These are phyloP conservation scores for Plasmodium chabaudi DNA, from an alignment of 169 alveolate species.

Conservation along the genomic window DNA sequence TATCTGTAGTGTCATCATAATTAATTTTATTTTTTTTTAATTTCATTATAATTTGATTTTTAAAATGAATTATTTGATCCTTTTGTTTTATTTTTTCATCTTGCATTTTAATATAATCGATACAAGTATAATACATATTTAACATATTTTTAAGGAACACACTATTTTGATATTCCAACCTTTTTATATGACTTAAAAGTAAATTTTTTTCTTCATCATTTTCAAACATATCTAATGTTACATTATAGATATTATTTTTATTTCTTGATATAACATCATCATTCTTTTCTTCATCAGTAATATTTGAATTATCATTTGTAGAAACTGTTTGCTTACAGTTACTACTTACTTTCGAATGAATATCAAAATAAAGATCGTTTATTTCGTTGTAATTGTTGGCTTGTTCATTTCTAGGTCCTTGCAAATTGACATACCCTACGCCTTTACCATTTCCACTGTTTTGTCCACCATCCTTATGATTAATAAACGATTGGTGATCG, in stretches of 20 bases:
- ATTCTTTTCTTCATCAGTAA: neutral
- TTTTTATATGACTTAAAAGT: conserved; percentile 61
- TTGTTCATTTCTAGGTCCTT: neutral
- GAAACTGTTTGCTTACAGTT: neutral
- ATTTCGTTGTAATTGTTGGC: conserved; percentile 16
- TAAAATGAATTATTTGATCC: conserved; percentile 39
- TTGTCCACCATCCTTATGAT: neutral
- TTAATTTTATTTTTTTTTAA: conserved; percentile 10
- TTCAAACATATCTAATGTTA: neutral
- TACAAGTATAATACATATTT: conserved; percentile 73
- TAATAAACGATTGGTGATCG: neutral
- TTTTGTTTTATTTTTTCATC: conserved; percentile 73
- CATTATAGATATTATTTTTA: conserved; percentile 1
- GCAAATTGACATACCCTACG: neutral
- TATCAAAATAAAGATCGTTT: conserved; percentile 56
- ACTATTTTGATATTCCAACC: conserved; percentile 70
- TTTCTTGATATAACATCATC: neutral
- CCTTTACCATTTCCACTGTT: neutral
- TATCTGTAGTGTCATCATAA: conserved; percentile 41
- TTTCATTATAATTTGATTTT: conserved; percentile 36
- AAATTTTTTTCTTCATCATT: conserved; percentile 18
- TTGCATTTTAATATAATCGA: conserved; percentile 72
- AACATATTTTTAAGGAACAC: conserved; percentile 66
- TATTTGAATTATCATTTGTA: neutral
- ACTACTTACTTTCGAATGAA: conserved; percentile 1